Conservation (phyloP, 2,329 filamentous ascomycete genomes). For the Alternaria sp. region DNA sequence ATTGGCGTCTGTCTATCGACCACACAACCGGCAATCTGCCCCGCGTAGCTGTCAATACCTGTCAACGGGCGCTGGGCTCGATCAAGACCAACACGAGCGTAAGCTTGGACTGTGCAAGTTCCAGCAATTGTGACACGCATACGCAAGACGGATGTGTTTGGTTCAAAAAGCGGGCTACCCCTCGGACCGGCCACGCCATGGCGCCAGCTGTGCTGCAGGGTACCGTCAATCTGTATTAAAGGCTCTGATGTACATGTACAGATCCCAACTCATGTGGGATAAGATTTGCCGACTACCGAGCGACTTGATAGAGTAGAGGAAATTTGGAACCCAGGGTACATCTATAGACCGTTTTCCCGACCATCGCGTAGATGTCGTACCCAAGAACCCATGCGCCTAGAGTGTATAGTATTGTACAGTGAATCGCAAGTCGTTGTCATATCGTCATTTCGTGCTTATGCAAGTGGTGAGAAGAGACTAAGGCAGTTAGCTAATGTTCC, state of each 20-base stretch:
- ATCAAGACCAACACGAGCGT: not conserved
- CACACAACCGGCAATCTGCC: conserved; percentile 13
- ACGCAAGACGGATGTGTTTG: conserved; percentile 20
- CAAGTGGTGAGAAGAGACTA: conserved; percentile 52
- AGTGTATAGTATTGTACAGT: conserved; percentile 44
- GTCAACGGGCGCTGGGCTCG: conserved; percentile 13
- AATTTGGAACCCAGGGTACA: conserved; percentile 7
- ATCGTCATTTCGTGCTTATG: conserved; percentile 31
- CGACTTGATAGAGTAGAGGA: conserved; percentile 31
- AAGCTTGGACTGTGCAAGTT: conserved; percentile 10
- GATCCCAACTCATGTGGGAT: conserved; percentile 23
- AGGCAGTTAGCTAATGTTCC: conserved; percentile 27
- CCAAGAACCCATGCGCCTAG: conserved; percentile 37
- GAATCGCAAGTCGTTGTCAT: conserved; percentile 25
- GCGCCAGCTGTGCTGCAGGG: conserved; percentile 20
- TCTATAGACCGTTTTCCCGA: conserved; percentile 12
- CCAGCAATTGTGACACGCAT: conserved; percentile 28
- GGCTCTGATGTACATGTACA: conserved; percentile 30
- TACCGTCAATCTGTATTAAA: conserved; percentile 19
- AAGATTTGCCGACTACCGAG: conserved; percentile 23
- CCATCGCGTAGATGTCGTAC: conserved; percentile 21
- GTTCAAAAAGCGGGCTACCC: conserved; percentile 11
- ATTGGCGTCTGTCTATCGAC: conserved; percentile 32
- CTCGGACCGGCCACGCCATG: conserved; percentile 18
- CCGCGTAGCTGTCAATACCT: conserved; percentile 20